These are phyloP conservation scores for Quercus robur DNA, from an alignment of 306 rosid genomes.

Conservation along the genomic window DNA sequence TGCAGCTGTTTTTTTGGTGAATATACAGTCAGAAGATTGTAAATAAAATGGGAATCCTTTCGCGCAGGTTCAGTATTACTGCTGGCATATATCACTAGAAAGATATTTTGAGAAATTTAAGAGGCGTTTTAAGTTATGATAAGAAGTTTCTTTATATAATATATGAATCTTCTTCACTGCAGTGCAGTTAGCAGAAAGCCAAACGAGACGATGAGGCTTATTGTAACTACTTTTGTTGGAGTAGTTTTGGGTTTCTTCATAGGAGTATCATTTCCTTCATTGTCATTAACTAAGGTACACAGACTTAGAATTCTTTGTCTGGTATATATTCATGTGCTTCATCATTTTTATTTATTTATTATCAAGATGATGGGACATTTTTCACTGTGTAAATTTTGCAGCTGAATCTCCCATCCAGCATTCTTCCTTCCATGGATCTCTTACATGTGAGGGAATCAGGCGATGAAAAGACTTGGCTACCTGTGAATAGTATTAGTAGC, in stretches of 20 bases:
- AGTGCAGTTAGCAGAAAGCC: conserved; percentile 72
- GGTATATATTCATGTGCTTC: conserved; percentile 4
- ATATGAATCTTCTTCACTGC: conserved; percentile 46
- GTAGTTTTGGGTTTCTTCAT: conserved; percentile 82
- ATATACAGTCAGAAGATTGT: conserved; percentile 40
- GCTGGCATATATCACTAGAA: conserved; percentile 16
- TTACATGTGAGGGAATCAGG: conserved; percentile 41
- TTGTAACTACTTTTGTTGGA: conserved; percentile 78
- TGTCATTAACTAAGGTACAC: conserved; percentile 77
- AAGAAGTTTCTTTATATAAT: conserved; percentile 11
- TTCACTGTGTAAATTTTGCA: conserved; percentile 34
- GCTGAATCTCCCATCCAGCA: conserved; percentile 70
- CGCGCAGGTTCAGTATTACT: conserved; percentile 63
- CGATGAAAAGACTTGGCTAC: conserved; percentile 30
- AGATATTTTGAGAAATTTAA: background rate
- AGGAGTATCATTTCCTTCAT: conserved; percentile 78
- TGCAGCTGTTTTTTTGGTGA: conserved; percentile 34
- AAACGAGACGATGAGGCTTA: conserved; percentile 76
- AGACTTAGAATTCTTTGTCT: conserved; percentile 10
- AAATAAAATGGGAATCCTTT: conserved; percentile 70
- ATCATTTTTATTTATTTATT: conserved; percentile 12
- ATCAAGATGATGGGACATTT: conserved; percentile 18
- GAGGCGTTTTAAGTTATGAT: conserved; percentile 1
- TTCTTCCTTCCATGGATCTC: conserved; percentile 62
- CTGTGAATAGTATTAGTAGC: conserved; percentile 33